Percentiles rank a stretch among this genome's conserved stretches.
These are phyloP conservation scores for Sporothrix schenckii DNA, from an alignment of 2,329 filamentous ascomycete species.

Conservation along the genomic window DNA sequence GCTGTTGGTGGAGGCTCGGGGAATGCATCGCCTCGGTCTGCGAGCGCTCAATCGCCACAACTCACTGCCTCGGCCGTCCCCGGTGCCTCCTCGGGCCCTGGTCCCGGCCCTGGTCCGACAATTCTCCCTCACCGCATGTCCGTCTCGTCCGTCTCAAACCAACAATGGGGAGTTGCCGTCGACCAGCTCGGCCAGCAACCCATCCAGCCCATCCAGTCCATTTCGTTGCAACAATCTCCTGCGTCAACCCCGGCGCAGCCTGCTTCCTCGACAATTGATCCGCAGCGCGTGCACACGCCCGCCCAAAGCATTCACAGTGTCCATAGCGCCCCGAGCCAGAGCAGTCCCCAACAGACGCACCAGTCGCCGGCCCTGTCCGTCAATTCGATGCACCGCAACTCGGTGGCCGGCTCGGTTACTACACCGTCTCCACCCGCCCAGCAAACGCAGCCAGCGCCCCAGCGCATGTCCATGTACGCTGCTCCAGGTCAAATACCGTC, in stretches of 20 bases:
- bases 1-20: background rate
- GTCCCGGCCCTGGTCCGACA: background rate
- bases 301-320: conserved; percentile 30
- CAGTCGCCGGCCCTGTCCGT: conserved; percentile 28
- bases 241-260: background rate
- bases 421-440: conserved; percentile 13
- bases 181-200: conserved; percentile 5
- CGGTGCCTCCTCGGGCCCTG: background rate
- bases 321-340: conserved; percentile 26
- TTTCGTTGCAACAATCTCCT: conserved; percentile 6
- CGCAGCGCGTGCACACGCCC: conserved; percentile 23
- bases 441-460: conserved; percentile 1
- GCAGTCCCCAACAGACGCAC: conserved; percentile 30
- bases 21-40: conserved; percentile 5
- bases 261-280: background rate
- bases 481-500: conserved; percentile 6
- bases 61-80: background rate
- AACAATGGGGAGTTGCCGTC: background rate
- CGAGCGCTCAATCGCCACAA: conserved; percentile 14
- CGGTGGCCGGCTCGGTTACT: conserved; percentile 11
- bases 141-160: conserved; percentile 27
- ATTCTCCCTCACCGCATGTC: conserved; percentile 25
- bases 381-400: conserved; percentile 31
- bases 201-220: background rate
- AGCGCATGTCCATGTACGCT: conserved; percentile 29